A percentile compares a stretch with the other conserved stretches of the same genome.
These are phyloP conservation scores for Cystoisospora suis DNA, from an alignment of 169 alveolate species.

Conservation along the genomic window DNA sequence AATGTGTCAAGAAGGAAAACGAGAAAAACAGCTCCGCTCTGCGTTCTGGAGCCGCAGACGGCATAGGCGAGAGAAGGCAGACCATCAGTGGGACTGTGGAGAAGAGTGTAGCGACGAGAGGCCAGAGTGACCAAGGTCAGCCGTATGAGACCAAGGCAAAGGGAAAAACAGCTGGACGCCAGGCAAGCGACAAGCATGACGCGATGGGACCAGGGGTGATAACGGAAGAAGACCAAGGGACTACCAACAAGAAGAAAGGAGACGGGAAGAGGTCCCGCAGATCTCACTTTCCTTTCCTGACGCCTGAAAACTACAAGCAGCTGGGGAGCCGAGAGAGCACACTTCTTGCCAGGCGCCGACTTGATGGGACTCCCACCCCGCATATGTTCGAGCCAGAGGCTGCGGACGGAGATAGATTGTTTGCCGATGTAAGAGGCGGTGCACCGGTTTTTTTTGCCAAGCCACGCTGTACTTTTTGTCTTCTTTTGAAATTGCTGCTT, in stretches of 20 bases:
- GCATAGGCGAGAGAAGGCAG: not conserved
- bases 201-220: not conserved
- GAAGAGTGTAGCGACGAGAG: not conserved
- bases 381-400: conserved; percentile 15
- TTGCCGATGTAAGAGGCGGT: not conserved
- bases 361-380: not conserved
- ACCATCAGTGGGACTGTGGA: not conserved
- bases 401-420: not conserved
- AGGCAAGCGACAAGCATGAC: not conserved
- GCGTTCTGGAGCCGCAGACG: too few species aligned
- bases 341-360: not conserved
- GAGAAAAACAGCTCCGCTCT: too few species aligned
- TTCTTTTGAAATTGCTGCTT: too few species aligned
- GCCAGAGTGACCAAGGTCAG: not conserved
- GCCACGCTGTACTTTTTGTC: too few species aligned
- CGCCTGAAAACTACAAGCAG: not conserved
- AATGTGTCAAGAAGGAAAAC: too few species aligned
- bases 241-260: not conserved
- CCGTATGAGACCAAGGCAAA: not conserved
- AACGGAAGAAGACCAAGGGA: not conserved
- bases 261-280: not conserved
- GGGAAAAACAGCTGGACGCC: not conserved
- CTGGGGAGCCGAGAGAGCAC: not conserved
- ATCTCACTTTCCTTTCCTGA: not conserved
- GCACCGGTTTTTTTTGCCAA: too few species aligned